phyloP scores from a whole-genome alignment of 228 moss, liverwort and hornwort species.

The Sphagnum magellanicum region DNA sequence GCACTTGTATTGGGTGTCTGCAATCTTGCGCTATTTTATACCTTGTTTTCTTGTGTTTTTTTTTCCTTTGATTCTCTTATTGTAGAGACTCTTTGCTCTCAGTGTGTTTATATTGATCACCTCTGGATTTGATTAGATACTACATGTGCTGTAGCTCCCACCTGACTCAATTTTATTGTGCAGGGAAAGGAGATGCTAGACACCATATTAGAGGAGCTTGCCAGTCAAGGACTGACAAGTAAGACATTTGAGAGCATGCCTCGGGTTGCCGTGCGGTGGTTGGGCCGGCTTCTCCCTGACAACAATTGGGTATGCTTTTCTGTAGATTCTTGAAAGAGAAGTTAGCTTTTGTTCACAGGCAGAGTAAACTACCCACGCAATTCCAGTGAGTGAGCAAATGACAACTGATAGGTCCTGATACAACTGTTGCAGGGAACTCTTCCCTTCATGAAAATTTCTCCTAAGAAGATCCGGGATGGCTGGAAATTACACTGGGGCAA shows the following conservation, averaged over 20 bases:
- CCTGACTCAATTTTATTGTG: neutral
- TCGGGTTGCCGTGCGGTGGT: conserved; percentile 61
- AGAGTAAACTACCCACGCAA: too few relatives aligned
- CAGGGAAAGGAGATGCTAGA: conserved; percentile 71
- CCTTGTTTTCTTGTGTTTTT: too few relatives aligned
- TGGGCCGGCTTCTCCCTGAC: conserved; percentile 72
- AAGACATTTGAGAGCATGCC: conserved; percentile 48
- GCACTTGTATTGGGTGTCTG: too few relatives aligned
- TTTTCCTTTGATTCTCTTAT: too few relatives aligned
- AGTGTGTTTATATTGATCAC: neutral
- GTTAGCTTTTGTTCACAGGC: neutral
- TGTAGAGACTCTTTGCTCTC: too few relatives aligned
- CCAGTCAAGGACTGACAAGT: conserved; percentile 12
- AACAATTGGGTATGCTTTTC: conserved; percentile 41
- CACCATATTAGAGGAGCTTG: conserved; percentile 39
- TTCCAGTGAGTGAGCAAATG: neutral
- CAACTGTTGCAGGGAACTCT: conserved; percentile 28
- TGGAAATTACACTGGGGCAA: conserved; percentile 46
- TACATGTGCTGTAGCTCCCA: too few relatives aligned
- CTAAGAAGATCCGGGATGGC: conserved; percentile 23
- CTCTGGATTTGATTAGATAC: too few relatives aligned
- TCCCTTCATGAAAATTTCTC: conserved; percentile 55
- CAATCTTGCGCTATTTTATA: too few relatives aligned
- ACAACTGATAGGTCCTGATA: neutral
- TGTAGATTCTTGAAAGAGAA: neutral